Base-by-base conservation (phyloP, 2,329 filamentous ascomycete genomes). In the Neonectria sp. region DNA sequence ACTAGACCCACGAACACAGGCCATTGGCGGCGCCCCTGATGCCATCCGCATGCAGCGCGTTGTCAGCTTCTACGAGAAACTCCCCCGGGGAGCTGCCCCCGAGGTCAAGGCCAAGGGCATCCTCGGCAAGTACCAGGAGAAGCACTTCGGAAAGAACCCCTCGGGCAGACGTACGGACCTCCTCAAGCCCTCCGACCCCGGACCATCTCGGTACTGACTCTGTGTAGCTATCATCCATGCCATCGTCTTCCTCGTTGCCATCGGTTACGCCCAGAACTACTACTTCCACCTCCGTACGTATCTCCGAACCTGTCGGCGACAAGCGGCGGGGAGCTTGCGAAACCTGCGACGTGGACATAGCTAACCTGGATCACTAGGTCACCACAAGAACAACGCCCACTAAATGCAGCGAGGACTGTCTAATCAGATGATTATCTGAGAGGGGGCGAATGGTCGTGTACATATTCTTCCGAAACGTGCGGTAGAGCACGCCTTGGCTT, bases 341-440 rank as follows among this genome's bases (percentile, higher is more conserved):
- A 29, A 31, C 27, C 27, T 9, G 29, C 49, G 27, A 52, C 9
- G 6, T 24, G 31, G n/a, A 35, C n/a, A 24, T 31, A 4, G 60
- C 73, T 77, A 67, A 77, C 57, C 37, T n/a, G 27, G 9, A 46
- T 60, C 61, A 33, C 27, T 21, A 99, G 96, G 96, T 79, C 95
- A 99, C 91, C 95, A 98, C 93, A 99, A 99, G 93, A 98, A 99
- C 93, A 97, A 99, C 85, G 93, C 94, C 78, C 96, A 99, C 89
- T 99, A 97, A 87, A 80, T 64, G 67, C 56, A 61, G 61, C 59
- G 46, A 65, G 61, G 57, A 40, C 53, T 59, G 65, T 73, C 68
- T 72, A 57, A 69, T 70, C 65, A 68, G 71, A 70, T 71, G 65
- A 67, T 70, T 70, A 68, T 75, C 60, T 69, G 63, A 74, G 70